phyloP scores from a whole-genome alignment of 768 basidiomycete genomes.

The Coprinopsis cinerea region DNA sequence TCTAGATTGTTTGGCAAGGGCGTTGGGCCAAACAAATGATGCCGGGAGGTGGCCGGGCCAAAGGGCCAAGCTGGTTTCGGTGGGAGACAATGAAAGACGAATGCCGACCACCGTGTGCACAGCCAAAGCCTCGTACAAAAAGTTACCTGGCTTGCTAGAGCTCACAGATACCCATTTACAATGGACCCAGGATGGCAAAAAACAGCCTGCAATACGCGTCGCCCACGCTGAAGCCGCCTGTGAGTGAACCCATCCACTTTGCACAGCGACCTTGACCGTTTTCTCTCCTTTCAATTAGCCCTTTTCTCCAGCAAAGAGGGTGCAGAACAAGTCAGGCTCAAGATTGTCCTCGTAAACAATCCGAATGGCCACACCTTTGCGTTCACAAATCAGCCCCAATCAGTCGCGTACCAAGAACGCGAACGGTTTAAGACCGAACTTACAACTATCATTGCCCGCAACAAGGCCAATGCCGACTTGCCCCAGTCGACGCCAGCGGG shows the following conservation, averaged over 20 bases:
- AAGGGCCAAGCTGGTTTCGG: background rate
- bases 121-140: slow-evolving; percentile 83
- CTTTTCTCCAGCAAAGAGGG: slow-evolving; percentile 85
- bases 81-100: too few species aligned
- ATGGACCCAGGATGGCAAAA: slow-evolving; percentile 76
- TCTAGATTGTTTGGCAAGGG: background rate
- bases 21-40: background rate
- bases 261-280: slow-evolving; percentile 12
- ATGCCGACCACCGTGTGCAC: slow-evolving; percentile 68
- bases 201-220: slow-evolving; percentile 57
- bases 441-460: slow-evolving; percentile 69
- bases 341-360: slow-evolving; percentile 62
- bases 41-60: background rate
- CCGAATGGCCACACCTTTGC: slow-evolving; percentile 80
- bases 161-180: slow-evolving; percentile 67
- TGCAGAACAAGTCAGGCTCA: slow-evolving; percentile 72
- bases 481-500: slow-evolving; percentile 8
- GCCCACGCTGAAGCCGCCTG: slow-evolving; percentile 55
- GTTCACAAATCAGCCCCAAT: slow-evolving; percentile 58
- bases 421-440: slow-evolving; percentile 80
- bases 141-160: slow-evolving; percentile 66
- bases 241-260: slow-evolving; percentile 30
- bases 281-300: slow-evolving; percentile 45
- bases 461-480: slow-evolving; percentile 40
- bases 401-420: slow-evolving; percentile 62